Percentiles rank a stretch among this genome's conserved stretches.
Conservation (phyloP, 2,329 filamentous ascomycete species). For the Neofusicoccum umdonicola region DNA sequence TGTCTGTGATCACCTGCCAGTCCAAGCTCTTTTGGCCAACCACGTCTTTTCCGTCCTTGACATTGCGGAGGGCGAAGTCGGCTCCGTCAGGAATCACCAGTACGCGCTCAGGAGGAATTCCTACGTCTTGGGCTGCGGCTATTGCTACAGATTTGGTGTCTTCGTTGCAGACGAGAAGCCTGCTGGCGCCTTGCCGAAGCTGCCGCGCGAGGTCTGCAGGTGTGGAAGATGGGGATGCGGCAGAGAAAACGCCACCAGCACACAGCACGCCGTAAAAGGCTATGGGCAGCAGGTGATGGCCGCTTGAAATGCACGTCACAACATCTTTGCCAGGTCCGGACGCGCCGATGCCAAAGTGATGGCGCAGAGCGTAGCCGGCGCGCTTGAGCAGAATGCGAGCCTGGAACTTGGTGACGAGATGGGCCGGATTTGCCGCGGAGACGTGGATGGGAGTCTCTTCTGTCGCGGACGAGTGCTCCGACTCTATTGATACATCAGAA, state of each 20-base stretch:
- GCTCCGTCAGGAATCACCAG: constrained; percentile 49
- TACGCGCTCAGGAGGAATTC: constrained; percentile 47
- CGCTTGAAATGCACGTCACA: constrained; percentile 56
- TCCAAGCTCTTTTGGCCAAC: constrained; percentile 42
- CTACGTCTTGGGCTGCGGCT: constrained; percentile 50
- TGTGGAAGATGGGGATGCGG: constrained; percentile 52
- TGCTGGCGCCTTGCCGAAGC: constrained; percentile 43
- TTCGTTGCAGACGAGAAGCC: constrained; percentile 48
- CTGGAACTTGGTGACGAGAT: constrained; percentile 53
- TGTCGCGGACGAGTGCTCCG: constrained; percentile 33
- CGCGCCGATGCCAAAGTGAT: constrained; percentile 52
- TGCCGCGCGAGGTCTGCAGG: constrained; percentile 52
- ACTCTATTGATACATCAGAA: constrained; percentile 23
- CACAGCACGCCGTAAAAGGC: constrained; percentile 58
- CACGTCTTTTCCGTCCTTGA: constrained; percentile 31
- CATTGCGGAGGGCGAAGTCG: constrained; percentile 34
- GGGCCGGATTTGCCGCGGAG: constrained; percentile 56
- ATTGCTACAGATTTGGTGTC: constrained; percentile 49
- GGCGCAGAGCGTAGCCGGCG: constrained; percentile 57
- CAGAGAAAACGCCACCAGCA: constrained; percentile 59
- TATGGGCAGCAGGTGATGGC: constrained; percentile 54
- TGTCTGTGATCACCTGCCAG: constrained; percentile 57
- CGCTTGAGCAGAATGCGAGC: constrained; percentile 50
- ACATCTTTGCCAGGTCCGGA: constrained; percentile 49
- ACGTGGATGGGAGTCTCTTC: constrained; percentile 56